Evolutionary conservation across 441 rosid genomes (phyloP).

Genomic region (Theobroma grandiflorum): DNA sequence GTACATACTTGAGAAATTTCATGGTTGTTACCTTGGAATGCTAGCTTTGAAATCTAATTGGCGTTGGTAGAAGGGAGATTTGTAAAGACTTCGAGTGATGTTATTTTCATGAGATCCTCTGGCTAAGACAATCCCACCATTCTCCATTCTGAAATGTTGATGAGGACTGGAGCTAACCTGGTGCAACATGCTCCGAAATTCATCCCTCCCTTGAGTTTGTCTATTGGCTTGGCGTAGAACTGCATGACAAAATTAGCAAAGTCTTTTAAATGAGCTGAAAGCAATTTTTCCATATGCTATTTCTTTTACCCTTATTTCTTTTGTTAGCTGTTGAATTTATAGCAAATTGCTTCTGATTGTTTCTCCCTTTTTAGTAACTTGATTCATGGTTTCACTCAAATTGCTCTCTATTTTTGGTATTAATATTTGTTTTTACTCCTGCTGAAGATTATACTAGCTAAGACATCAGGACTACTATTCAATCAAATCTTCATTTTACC

Average conservation of each 20-base stretch:
- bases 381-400: no score
- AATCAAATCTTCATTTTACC: no score
- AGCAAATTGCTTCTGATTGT: no score
- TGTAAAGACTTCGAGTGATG: conserved; percentile 29
- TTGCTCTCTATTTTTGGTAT: no score
- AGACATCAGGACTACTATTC: no score
- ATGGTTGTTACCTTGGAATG: conserved; percentile 41
- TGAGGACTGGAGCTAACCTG: conserved; percentile 34
- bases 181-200: conserved; percentile 34
- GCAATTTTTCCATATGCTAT: not conserved
- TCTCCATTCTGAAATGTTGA: conserved; percentile 55
- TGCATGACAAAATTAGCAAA: conserved; percentile 26
- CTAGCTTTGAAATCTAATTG: conserved; percentile 32
- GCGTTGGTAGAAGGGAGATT: conserved; percentile 36
- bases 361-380: no score
- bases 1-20: not conserved
- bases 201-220: conserved; percentile 43
- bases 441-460: no score
- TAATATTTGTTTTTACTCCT: no score
- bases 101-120: conserved; percentile 25
- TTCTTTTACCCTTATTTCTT: no score
- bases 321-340: no score
- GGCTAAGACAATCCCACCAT: conserved; percentile 47
- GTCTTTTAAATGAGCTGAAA: not conserved
- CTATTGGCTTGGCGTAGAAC: conserved; percentile 42